Percentiles rank a stretch among this genome's conserved stretches.
These are phyloP conservation scores for Boletellus emodensis DNA, from an alignment of 768 basidiomycete genomes.

Conservation along the genomic window DNA sequence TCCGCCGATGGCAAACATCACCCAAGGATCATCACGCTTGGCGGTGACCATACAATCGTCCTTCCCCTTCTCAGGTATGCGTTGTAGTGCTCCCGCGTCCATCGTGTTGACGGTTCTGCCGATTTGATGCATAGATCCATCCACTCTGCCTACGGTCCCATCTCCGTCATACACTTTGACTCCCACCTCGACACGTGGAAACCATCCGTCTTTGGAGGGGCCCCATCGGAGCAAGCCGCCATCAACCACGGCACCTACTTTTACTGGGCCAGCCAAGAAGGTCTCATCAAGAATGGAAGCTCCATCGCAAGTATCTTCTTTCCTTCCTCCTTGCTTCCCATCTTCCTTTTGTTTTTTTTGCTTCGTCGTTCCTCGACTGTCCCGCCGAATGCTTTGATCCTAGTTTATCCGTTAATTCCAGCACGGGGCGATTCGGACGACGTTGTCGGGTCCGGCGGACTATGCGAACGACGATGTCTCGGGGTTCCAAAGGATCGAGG, in stretches of 20 bases:
- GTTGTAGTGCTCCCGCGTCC: background rate
- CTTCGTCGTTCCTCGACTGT: constrained; percentile 7
- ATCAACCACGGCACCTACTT: constrained; percentile 91
- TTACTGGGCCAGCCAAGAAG: constrained; percentile 83
- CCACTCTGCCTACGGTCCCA: constrained; percentile 70
- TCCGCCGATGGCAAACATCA: constrained; percentile 70
- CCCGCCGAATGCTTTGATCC: constrained; percentile 56
- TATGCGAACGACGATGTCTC: constrained; percentile 72
- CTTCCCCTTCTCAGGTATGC: constrained; percentile 45
- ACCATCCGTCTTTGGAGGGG: constrained; percentile 69
- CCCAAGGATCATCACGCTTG: constrained; percentile 77
- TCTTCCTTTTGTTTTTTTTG: constrained; percentile 11
- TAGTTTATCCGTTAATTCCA: constrained; percentile 56
- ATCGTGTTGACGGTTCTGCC: background rate
- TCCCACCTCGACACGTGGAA: constrained; percentile 82
- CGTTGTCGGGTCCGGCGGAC: constrained; percentile 72
- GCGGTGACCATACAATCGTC: constrained; percentile 86
- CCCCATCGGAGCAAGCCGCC: constrained; percentile 65
- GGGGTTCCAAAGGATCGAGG: constrained; percentile 80
- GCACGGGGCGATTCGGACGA: constrained; percentile 87
- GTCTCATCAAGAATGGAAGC: constrained; percentile 70
- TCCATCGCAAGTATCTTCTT: constrained; percentile 74
- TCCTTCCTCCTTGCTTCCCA: constrained; percentile 11
- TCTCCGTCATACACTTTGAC: constrained; percentile 85
- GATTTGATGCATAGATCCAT: constrained; percentile 50